Percentiles rank a stretch among this genome's conserved stretches.
These are phyloP conservation scores for Wallacemonas collosoma DNA, from an alignment of 208 protist species.

Conservation along the genomic window DNA sequence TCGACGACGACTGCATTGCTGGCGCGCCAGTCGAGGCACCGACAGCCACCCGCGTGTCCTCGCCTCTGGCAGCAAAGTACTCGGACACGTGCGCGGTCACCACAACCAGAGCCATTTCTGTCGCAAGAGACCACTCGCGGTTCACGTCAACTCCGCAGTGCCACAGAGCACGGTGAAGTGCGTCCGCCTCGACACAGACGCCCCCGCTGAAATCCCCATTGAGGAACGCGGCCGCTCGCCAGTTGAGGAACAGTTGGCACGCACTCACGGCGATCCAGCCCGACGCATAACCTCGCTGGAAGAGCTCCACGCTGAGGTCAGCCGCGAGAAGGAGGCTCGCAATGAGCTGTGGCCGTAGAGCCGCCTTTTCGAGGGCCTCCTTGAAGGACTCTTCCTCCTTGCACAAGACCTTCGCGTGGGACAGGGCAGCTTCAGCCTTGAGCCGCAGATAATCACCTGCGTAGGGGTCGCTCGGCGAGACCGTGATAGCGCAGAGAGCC, in stretches of 20 bases:
- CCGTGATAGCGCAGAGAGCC: conserved; percentile 41
- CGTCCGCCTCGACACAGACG: conserved; percentile 25
- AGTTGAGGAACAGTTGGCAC: conserved; percentile 58
- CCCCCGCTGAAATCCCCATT: conserved; percentile 42
- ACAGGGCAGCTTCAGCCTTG: conserved; percentile 29
- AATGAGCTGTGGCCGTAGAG: background rate
- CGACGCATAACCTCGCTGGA: conserved; percentile 32
- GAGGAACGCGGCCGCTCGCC: conserved; percentile 33
- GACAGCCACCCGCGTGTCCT: background rate
- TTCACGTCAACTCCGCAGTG: conserved; percentile 31
- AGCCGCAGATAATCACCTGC: conserved; percentile 23
- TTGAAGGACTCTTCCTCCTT: conserved; percentile 29
- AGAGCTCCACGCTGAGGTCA: conserved; percentile 37
- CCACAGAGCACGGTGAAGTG: conserved; percentile 35
- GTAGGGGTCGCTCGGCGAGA: conserved; percentile 14
- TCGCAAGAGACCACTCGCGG: conserved; percentile 29
- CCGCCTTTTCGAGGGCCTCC: background rate
- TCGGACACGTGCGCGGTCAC: background rate
- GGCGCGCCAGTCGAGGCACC: background rate
- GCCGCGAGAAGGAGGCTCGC: conserved; percentile 24
- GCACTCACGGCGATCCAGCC: conserved; percentile 70
- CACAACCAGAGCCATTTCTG: conserved; percentile 8
- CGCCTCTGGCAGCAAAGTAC: background rate
- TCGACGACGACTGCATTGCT: background rate
- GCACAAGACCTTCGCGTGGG: conserved; percentile 24